Evolutionary conservation across 768 basidiomycete species (phyloP).

Genomic region (Lanmaoa rubissima): DNA sequence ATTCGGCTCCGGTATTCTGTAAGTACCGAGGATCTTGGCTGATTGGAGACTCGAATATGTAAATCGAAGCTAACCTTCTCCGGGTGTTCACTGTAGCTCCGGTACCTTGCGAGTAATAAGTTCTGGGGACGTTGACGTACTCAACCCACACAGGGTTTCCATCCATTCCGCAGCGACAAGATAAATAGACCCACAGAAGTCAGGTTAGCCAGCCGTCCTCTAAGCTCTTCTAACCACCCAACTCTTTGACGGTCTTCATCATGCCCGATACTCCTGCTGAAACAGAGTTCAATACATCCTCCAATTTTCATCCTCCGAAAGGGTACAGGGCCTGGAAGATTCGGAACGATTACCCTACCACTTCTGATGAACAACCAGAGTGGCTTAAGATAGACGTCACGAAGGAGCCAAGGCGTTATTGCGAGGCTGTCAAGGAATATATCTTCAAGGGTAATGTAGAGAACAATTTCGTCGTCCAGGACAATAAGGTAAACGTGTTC

Average conservation of each 20-base stretch:
- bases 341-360: neutral
- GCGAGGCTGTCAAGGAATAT: neutral
- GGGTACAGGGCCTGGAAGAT: neutral
- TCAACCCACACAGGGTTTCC: neutral
- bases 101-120: no score
- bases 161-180: neutral
- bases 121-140: neutral
- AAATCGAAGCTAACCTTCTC: no score
- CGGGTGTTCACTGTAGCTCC: no score
- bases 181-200: neutral
- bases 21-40: no score
- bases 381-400: neutral
- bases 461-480: neutral
- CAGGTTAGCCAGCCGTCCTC: neutral
- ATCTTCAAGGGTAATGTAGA: neutral
- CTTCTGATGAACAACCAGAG: neutral
- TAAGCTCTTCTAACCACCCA: neutral
- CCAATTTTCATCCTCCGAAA: neutral
- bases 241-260: neutral
- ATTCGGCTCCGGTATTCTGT: no score
- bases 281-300: neutral
- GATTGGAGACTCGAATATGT: no score
- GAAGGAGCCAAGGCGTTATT: neutral
- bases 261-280: neutral
- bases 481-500: neutral